These are phyloP conservation scores for Suillus fuscotomentosus DNA, from an alignment of 768 basidiomycete genomes.

Conservation along the genomic window DNA sequence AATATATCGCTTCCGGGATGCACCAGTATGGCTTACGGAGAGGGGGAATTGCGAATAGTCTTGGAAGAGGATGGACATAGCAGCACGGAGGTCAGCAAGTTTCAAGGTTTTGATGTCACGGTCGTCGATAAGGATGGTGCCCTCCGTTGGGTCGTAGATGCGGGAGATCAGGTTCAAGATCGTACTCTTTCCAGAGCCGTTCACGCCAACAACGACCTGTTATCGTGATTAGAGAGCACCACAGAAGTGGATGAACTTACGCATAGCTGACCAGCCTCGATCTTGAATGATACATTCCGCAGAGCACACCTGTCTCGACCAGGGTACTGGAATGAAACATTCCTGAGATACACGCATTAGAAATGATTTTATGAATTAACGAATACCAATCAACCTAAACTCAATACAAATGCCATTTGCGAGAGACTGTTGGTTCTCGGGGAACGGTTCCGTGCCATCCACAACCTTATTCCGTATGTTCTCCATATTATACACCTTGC, in stretches of 20 bases:
- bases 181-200: conserved; percentile 81
- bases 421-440: conserved; percentile 44
- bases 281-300: conserved; percentile 63
- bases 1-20: not conserved
- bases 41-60: conserved; percentile 80
- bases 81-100: conserved; percentile 59
- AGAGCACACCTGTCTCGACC: conserved; percentile 51
- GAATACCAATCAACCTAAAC: conserved; percentile 40
- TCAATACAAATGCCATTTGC: conserved; percentile 52
- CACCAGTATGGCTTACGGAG: conserved; percentile 46
- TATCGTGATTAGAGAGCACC: not conserved
- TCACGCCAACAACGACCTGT: conserved; percentile 74
- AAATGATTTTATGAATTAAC: conserved; percentile 9
- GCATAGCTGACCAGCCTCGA: conserved; percentile 69
- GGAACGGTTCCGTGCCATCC: conserved; percentile 51
- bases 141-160: conserved; percentile 67
- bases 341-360: conserved; percentile 31
- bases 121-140: conserved; percentile 64
- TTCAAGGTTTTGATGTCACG: conserved; percentile 58
- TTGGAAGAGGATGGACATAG: conserved; percentile 73
- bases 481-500: conserved; percentile 59
- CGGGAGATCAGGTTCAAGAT: conserved; percentile 72
- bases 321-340: conserved; percentile 74
- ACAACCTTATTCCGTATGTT: conserved; percentile 56
- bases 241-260: conserved; percentile 37